These are phyloP conservation scores for Penicillium maclennaniae DNA, from an alignment of 495 filamentous ascomycete species.

Conservation along the genomic window DNA sequence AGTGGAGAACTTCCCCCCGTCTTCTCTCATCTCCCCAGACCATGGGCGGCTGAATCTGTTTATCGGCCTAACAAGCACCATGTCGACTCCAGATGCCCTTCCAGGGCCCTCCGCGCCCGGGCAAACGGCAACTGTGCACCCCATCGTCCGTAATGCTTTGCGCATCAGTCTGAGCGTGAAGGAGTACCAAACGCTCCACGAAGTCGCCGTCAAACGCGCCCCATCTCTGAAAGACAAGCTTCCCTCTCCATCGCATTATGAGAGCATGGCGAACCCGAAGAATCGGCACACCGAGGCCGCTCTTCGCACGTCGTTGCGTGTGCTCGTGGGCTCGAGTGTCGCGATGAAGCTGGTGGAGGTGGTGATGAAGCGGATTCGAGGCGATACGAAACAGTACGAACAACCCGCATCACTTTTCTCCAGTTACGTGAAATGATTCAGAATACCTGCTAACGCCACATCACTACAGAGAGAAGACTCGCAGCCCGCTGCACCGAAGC, in stretches of 20 bases:
- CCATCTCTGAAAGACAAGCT: conserved; percentile 55
- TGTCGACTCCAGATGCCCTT: conserved; percentile 13
- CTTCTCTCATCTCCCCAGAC: background rate
- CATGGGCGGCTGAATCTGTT: conserved; percentile 6
- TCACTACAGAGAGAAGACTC: conserved; percentile 34
- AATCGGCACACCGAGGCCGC: conserved; percentile 78
- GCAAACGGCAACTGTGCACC: conserved; percentile 16
- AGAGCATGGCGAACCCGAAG: conserved; percentile 44
- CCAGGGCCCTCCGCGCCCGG: conserved; percentile 8
- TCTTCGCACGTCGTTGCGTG: conserved; percentile 69
- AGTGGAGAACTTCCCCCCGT: conserved; percentile 11
- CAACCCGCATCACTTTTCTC: background rate
- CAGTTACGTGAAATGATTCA: background rate
- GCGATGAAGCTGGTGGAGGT: conserved; percentile 66
- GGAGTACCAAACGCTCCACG: conserved; percentile 80
- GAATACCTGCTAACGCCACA: background rate
- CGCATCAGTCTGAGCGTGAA: conserved; percentile 78
- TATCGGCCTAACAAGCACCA: conserved; percentile 2
- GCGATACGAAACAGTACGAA: conserved; percentile 26
- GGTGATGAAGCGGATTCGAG: conserved; percentile 47
- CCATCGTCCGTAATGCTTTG: conserved; percentile 63
- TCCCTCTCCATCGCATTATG: conserved; percentile 53
- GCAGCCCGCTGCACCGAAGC: conserved; percentile 57
- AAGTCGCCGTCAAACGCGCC: conserved; percentile 67
- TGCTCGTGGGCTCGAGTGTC: conserved; percentile 67